Evolutionary conservation across 352 stramenopile genomes (phyloP).

Genomic region (Globisporangium emineosum): DNA sequence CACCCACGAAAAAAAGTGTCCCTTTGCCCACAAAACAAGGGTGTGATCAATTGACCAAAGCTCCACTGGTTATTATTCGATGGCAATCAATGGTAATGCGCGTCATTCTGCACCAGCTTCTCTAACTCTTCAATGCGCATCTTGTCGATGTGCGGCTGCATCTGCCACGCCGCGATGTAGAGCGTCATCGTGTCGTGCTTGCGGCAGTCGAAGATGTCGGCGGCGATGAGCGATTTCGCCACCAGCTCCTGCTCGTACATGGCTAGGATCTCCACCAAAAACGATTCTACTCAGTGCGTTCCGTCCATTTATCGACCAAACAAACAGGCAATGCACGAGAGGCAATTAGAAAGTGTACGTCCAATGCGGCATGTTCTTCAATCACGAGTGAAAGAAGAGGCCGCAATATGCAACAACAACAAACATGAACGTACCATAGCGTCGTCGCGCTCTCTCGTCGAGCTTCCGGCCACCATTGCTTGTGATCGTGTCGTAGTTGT

Average conservation of each 20-base stretch:
- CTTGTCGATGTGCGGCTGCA: constrained; percentile 77
- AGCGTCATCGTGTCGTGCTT: constrained; percentile 69
- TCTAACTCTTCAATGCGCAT: constrained; percentile 62
- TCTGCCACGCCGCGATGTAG: constrained; percentile 84
- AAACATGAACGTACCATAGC: constrained; percentile 42
- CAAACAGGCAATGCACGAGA: neutral
- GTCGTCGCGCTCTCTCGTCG: constrained; percentile 28
- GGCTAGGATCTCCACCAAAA: constrained; percentile 54
- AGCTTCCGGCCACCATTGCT: constrained; percentile 23
- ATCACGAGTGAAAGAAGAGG: too few species aligned
- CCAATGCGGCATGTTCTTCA: too few species aligned
- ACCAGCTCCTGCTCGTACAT: constrained; percentile 84
- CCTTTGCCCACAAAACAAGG: neutral
- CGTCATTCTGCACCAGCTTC: constrained; percentile 57
- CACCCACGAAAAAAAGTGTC: neutral
- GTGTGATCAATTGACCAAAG: too few species aligned
- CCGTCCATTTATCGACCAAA: neutral
- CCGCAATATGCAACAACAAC: too few species aligned
- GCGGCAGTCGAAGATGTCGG: constrained; percentile 62
- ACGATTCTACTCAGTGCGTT: constrained; percentile 38
- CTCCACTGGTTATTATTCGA: too few species aligned
- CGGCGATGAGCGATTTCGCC: constrained; percentile 70
- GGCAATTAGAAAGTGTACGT: neutral
- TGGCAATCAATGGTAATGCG: constrained; percentile 36
- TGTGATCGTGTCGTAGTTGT: constrained; percentile 12